Base-by-base conservation (phyloP, 331 rosid species). In the Cydonia oblonga region DNA sequence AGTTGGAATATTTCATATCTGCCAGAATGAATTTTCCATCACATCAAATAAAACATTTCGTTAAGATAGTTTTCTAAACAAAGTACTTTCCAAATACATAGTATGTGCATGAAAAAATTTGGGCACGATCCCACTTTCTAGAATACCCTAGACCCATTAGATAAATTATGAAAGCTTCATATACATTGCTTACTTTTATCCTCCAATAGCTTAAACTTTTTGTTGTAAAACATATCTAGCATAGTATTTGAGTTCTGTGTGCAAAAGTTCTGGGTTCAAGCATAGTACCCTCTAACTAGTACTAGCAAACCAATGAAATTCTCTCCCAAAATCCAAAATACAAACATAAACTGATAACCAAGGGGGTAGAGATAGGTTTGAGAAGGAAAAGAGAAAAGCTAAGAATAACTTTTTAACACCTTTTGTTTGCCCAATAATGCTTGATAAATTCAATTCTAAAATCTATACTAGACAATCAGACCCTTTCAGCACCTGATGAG, bases 1-100 rank as follows among this genome's bases (percentile, higher is more conserved):
- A 93, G 86, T 79, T 93, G 98, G 84, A 89, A 93, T 82, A 93
- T 88, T 82, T 91, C 98, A 74, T 93, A 93, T 91, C 98, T 93
- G 92, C 83, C 81, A 76, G 71, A 79, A 69, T 53, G 54, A 52
- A 75, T 9, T 23, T 30, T 18, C 38, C 75, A 35, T 35, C 75
- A 11, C 46, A 15, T 19, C 5, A 33, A 74, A 58, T 42, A 40
- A 64, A 65, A 78, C 35, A 38, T 53, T 69, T 22, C 22, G 9
- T 56, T 33, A 74, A 38, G 54, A 71, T 67, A 80, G n/a, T 8
- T 59, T 20, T 59, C 57, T 15, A 58, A 58, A 71, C 16, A 13
- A 24, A 35, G 38, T 32, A 6, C 38, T 58, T 52, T 57, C 26
- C 40, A 40, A 42, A 25, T 40, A 9, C 46, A 10, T 40, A 11